These are phyloP conservation scores for Ceratocystis cacaofunesta DNA, from an alignment of 2,329 filamentous ascomycete genomes.

Conservation along the genomic window DNA sequence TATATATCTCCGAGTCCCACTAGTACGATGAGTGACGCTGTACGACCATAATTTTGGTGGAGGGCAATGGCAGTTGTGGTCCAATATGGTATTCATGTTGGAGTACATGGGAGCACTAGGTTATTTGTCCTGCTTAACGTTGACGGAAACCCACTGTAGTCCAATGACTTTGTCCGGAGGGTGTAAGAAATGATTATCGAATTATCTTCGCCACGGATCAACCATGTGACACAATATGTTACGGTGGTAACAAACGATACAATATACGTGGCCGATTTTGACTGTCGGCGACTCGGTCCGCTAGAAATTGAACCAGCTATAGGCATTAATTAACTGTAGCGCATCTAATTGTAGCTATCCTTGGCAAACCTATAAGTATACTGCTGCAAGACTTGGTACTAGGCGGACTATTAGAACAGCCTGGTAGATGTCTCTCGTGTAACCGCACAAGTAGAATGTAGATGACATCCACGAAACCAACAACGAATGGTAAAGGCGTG, in stretches of 20 bases:
- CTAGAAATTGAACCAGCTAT: background rate
- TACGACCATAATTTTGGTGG: background rate
- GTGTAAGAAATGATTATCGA: too few species aligned
- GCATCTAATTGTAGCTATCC: too few species aligned
- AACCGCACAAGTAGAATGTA: background rate
- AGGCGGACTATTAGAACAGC: background rate
- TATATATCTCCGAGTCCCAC: background rate
- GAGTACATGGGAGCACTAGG: background rate
- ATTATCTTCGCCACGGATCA: too few species aligned
- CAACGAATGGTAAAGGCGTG: background rate
- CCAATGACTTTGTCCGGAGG: too few species aligned
- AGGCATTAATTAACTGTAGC: background rate
- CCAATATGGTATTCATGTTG: background rate
- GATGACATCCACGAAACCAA: background rate
- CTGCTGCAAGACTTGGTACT: background rate
- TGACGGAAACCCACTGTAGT: too few species aligned
- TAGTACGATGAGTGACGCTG: background rate
- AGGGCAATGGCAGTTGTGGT: background rate
- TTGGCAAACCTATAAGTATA: background rate
- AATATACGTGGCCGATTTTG: background rate
- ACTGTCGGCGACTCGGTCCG: background rate
- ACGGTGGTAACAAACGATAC: too few species aligned
- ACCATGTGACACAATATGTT: too few species aligned
- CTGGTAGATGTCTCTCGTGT: background rate
- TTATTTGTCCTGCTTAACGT: too few species aligned